Evolutionary conservation across 2,329 filamentous ascomycete species (phyloP).

Genomic region (Colletotrichum sp.): DNA sequence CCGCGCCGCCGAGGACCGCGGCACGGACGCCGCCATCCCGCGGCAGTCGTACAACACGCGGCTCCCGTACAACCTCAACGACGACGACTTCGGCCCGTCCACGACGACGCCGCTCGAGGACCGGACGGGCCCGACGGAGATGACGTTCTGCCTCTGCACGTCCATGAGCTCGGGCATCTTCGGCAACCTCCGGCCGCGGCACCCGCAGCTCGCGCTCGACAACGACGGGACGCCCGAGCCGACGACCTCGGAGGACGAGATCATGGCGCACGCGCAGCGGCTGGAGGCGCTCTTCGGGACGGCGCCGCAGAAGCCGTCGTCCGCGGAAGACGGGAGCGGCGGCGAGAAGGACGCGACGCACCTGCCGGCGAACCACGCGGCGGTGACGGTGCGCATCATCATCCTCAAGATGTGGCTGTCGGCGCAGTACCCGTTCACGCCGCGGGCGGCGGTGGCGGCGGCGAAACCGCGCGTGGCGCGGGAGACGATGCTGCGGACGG

Average conservation of each 20-base stretch:
- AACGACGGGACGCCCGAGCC: neutral
- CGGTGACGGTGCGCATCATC: conserved; percentile 43
- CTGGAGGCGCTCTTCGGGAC: conserved; percentile 45
- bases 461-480: conserved; percentile 37
- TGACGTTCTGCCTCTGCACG: conserved; percentile 44
- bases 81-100: conserved; percentile 51
- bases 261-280: conserved; percentile 41
- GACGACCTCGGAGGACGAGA: conserved; percentile 39
- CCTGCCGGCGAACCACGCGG: conserved; percentile 40
- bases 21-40: conserved; percentile 49
- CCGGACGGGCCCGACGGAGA: conserved; percentile 42
- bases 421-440: conserved; percentile 49
- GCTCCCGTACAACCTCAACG: conserved; percentile 58
- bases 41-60: conserved; percentile 49
- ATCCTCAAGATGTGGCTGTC: conserved; percentile 53
- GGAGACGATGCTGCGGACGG: conserved; percentile 50
- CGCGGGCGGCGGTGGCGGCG: conserved; percentile 26
- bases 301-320: conserved; percentile 33
- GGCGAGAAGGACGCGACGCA: conserved; percentile 22
- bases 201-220: conserved; percentile 31
- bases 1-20: conserved; percentile 58
- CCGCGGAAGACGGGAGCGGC: neutral
- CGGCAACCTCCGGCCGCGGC: conserved; percentile 36
- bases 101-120: conserved; percentile 36
- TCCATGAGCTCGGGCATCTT: conserved; percentile 44